phyloP scores from a whole-genome alignment of 176 grass and related monocot species.

The Carex littledalei region DNA sequence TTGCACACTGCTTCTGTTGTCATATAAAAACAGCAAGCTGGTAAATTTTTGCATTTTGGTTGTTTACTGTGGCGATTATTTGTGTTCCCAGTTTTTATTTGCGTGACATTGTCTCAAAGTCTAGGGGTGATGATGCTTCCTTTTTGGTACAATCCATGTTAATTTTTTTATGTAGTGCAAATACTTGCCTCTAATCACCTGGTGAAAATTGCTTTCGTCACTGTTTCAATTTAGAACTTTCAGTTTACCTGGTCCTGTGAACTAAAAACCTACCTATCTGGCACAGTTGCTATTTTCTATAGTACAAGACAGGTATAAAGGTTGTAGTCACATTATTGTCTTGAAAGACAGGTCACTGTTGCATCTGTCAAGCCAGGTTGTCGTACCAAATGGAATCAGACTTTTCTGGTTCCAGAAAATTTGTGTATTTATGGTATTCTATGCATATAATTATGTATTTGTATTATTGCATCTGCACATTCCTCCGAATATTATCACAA shows the following conservation, averaged over 20 bases:
- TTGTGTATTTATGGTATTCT: neutral
- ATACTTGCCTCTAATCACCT: neutral
- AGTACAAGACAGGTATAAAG: neutral
- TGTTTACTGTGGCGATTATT: slow-evolving; percentile 5
- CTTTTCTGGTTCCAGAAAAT: neutral
- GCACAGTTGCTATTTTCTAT: neutral
- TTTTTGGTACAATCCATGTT: slow-evolving; percentile 9
- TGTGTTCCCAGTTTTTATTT: neutral
- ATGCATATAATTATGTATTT: neutral
- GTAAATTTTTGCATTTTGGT: neutral
- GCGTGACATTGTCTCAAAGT: neutral
- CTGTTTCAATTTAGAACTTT: neutral
- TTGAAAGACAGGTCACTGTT: neutral
- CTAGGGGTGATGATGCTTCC: neutral
- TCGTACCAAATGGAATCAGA: neutral
- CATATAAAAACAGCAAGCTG: neutral
- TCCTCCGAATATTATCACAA: neutral
- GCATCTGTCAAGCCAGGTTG: neutral
- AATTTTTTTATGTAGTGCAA: neutral
- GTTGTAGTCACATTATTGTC: neutral
- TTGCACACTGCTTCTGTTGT: neutral
- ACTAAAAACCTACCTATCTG: neutral
- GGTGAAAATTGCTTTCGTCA: neutral
- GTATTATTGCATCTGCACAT: neutral
- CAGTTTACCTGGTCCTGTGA: neutral